These are phyloP conservation scores for Fusarium redolens DNA, from an alignment of 2,329 filamentous ascomycete species.

Conservation along the genomic window DNA sequence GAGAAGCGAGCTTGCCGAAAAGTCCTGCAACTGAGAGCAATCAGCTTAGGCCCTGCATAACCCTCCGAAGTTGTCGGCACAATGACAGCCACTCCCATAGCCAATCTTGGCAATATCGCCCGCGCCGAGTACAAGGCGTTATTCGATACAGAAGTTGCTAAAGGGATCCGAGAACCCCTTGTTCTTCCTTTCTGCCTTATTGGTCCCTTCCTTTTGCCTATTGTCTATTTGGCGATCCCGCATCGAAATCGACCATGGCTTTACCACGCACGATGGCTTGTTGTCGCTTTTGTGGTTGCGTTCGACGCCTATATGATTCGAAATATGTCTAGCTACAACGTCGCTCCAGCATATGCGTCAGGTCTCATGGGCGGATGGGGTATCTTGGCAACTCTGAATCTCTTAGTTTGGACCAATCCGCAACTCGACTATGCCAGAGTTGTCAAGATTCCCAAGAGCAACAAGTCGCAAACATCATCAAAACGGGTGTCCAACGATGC, in stretches of 20 bases:
- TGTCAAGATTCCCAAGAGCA: constrained; percentile 47
- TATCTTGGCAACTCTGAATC: constrained; percentile 59
- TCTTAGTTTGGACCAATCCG: constrained; percentile 65
- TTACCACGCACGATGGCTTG: constrained; percentile 60
- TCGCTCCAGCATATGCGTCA: constrained; percentile 61
- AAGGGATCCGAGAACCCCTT: constrained; percentile 59
- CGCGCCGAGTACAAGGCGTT: constrained; percentile 50
- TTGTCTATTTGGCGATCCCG: constrained; percentile 67
- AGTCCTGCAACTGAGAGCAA: not conserved
- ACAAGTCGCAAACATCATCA: not conserved
- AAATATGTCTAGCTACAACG: constrained; percentile 61
- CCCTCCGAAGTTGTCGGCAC: not conserved
- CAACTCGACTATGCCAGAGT: constrained; percentile 68
- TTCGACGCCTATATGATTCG: constrained; percentile 58
- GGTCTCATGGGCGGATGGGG: constrained; percentile 65
- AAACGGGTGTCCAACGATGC: not conserved
- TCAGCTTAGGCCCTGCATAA: not conserved
- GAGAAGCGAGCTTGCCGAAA: not conserved
- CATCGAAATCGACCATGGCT: constrained; percentile 63
- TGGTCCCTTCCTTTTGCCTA: constrained; percentile 60
- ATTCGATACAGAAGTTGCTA: constrained; percentile 52
- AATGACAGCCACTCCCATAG: constrained; percentile 16
- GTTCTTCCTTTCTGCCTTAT: constrained; percentile 64
- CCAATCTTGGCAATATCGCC: constrained; percentile 43
- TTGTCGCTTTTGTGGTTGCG: constrained; percentile 56